phyloP scores from a whole-genome alignment of 1,284 basidiomycete species.

The Amylostereum areolatum region DNA sequence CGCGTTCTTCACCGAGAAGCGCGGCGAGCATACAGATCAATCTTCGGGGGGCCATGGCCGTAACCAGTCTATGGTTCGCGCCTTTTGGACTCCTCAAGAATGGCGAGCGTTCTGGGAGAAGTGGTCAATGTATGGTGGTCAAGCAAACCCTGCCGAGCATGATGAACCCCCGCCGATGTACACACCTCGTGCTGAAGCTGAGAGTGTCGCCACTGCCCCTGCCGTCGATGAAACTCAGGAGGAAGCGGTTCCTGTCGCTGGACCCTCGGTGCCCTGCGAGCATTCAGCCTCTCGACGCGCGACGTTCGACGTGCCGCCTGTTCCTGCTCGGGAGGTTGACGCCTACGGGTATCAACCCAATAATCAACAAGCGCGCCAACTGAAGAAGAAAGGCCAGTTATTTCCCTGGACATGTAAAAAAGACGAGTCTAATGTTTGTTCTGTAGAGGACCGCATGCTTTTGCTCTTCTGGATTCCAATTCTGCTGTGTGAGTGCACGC shows the following conservation, averaged over 20 bases:
- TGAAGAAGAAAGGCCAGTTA: slow-evolving; percentile 67
- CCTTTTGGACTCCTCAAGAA: slow-evolving; percentile 45
- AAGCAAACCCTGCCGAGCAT: slow-evolving; percentile 35
- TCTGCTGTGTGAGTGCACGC: slow-evolving; percentile 56
- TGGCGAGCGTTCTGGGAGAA: slow-evolving; percentile 68
- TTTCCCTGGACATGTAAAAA: slow-evolving; percentile 1
- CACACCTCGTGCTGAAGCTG: slow-evolving; percentile 45
- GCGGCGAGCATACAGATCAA: slow-evolving; percentile 25
- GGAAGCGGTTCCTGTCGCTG: slow-evolving; percentile 13
- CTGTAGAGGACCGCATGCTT: slow-evolving; percentile 85
- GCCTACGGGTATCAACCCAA: slow-evolving; percentile 58
- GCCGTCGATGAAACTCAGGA: slow-evolving; percentile 11
- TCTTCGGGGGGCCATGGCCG: slow-evolving; percentile 27
- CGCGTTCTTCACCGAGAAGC: slow-evolving; percentile 51
- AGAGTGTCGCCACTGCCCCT: slow-evolving; percentile 8
- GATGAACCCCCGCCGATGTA: slow-evolving; percentile 62
- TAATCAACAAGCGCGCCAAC: slow-evolving; percentile 43
- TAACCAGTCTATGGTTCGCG: slow-evolving; percentile 28
- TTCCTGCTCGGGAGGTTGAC: slow-evolving; percentile 61
- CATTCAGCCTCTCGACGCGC: slow-evolving; percentile 12
- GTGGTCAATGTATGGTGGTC: slow-evolving; percentile 53
- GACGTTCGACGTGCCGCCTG: slow-evolving; percentile 31
- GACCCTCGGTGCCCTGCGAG: slow-evolving; percentile 10
- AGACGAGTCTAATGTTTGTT: slow-evolving; percentile 8
- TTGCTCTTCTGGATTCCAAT: slow-evolving; percentile 93